Base-by-base conservation (phyloP, 805 yeast species). In the Hanseniaspora lindneri region DNA sequence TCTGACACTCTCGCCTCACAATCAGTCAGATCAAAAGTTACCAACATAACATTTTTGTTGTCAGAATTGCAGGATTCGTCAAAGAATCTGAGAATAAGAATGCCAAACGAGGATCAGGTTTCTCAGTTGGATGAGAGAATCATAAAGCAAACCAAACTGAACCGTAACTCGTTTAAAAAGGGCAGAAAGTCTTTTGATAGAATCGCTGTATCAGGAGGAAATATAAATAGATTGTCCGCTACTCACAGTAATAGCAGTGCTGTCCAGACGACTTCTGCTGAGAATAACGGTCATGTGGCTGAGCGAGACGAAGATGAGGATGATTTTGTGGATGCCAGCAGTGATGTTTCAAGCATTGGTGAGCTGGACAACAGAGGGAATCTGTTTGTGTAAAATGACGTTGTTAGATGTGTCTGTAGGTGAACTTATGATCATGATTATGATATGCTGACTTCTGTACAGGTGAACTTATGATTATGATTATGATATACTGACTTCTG, bases 81-180 rank as follows among this genome's bases (percentile, higher is more conserved):
- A 27, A 58, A 57, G 19, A 56, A 53, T 14, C 52, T 55, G 20
- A 59, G 53, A 41, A 58, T 63, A 23, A 53, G 52, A 19, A 65
- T 62, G 51, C 65, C 65, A 2, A 63, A 62, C 51, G 66, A 63
- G 47, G 66, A 61, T 42, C 62, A 62, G 16, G 56, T 60, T 8
- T 54, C 60, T 21, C 66, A 63, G 4, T 49, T 64, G 36, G 64
- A 61, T 33, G 51, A 43, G 29, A 49, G 47, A 41, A 36, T 37
- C 23, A 37, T 39, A 16, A 41, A 43, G 20, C 27, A 27, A 39
- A 42, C 39, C 13, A 49, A 49, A 23, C 19, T 49, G 16, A 42
- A 36, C 13, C 42, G 51, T 32, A 34, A 19, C 19, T 49, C 48
- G 2, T 24, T 48, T 3, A 35, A 17, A 19, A 35, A 29, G 11